Percentiles rank a stretch among this genome's conserved stretches.
Evolutionary conservation across 345 rosid species (phyloP).

Genomic region (Psidium guajava): DNA sequence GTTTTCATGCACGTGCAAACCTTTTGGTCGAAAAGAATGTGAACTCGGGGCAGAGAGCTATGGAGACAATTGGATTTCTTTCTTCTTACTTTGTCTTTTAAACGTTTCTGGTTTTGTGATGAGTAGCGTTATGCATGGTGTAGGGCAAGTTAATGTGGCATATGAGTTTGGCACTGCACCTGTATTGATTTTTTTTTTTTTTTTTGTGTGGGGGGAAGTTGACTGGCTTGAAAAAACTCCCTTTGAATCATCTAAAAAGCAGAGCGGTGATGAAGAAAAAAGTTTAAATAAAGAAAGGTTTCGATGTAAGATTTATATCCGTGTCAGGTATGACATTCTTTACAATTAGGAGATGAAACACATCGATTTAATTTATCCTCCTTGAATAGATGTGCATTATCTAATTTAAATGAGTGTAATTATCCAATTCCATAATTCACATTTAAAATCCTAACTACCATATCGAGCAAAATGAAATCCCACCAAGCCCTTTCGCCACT

Average conservation of each 20-base stretch:
- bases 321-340: background rate
- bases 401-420: background rate
- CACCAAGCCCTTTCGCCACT: background rate
- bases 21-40: background rate
- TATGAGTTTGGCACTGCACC: background rate
- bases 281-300: background rate
- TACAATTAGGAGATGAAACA: background rate
- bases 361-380: background rate
- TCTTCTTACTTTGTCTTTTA: background rate
- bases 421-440: background rate
- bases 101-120: background rate
- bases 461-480: background rate
- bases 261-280: background rate
- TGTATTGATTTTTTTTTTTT: no score
- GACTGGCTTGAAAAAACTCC: background rate
- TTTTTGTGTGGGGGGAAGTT: background rate
- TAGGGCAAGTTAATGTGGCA: background rate
- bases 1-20: no score
- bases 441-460: background rate
- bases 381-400: background rate
- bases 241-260: background rate
- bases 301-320: background rate
- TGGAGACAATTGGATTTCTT: background rate
- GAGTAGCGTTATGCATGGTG: no score
- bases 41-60: background rate